Conservation (phyloP, 768 basidiomycete species). For the Russula sp. region DNA sequence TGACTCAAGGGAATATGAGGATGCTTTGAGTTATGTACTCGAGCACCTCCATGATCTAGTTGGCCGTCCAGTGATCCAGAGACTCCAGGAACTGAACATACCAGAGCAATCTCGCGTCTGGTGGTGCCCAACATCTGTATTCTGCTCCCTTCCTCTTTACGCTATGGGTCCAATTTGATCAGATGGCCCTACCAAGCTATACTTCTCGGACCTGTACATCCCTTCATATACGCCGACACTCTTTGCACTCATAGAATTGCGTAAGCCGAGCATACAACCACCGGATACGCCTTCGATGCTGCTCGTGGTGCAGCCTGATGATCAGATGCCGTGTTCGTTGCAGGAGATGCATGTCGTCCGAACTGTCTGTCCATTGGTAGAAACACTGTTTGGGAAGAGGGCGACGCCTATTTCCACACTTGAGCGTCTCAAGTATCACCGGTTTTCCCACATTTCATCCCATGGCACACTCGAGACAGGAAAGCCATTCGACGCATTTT, state of each 20-base stretch:
- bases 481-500: neutral
- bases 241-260: neutral
- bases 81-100: neutral
- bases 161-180: neutral
- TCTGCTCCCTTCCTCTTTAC: neutral
- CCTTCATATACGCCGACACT: neutral
- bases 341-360: neutral
- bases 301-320: neutral
- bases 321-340: neutral
- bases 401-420: neutral
- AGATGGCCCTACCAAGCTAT: neutral
- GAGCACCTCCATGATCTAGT: neutral
- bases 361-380: neutral
- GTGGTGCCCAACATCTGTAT: neutral
- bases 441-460: neutral
- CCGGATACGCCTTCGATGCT: neutral
- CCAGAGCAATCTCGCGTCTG: neutral
- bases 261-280: constrained; percentile 25
- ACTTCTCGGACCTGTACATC: neutral
- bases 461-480: neutral
- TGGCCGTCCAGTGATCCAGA: neutral
- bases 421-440: neutral
- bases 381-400: neutral
- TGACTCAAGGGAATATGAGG: neutral
- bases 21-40: neutral